These are phyloP conservation scores for Podospora conica DNA, from an alignment of 495 filamentous ascomycete genomes.

Conservation along the genomic window DNA sequence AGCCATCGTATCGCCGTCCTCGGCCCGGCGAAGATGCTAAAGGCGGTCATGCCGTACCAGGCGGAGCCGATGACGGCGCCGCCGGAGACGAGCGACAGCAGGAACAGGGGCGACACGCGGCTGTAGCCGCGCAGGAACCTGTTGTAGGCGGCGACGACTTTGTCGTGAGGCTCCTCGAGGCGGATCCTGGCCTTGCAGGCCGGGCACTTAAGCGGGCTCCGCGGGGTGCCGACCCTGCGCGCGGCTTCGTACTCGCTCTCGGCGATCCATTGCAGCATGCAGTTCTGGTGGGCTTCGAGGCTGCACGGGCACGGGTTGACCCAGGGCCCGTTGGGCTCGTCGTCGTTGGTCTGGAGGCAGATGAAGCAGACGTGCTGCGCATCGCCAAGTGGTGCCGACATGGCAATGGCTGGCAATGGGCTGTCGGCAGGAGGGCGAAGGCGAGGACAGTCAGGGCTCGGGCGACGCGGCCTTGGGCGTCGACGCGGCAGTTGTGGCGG, in stretches of 20 bases:
- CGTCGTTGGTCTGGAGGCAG: conserved; percentile 76
- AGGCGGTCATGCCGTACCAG: conserved; percentile 32
- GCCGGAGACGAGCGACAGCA: conserved; percentile 48
- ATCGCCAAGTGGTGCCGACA: conserved; percentile 15
- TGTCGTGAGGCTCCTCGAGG: conserved; percentile 64
- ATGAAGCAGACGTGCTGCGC: conserved; percentile 77
- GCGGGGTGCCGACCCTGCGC: conserved; percentile 45
- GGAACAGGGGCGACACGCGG: conserved; percentile 51
- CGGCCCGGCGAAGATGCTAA: conserved; percentile 34
- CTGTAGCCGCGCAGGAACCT: conserved; percentile 49
- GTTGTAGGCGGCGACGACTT: conserved; percentile 55
- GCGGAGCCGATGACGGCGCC: conserved; percentile 44
- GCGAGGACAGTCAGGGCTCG: background rate
- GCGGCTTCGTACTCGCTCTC: conserved; percentile 55
- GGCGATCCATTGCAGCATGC: conserved; percentile 84
- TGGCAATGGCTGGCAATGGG: background rate
- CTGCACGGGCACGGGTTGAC: conserved; percentile 82
- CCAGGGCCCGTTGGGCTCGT: conserved; percentile 61
- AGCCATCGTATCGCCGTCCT: conserved; percentile 12
- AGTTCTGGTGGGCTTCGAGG: conserved; percentile 83
- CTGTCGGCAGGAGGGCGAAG: too few relatives aligned
- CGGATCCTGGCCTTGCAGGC: conserved; percentile 80
- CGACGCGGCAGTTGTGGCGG: too few relatives aligned
- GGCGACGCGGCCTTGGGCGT: background rate
- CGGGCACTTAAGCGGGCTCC: conserved; percentile 58